Evolutionary conservation across 2,329 filamentous ascomycete species (phyloP), one percentile per base, ranked within the genome.

Genomic region (Ceratocystiopsis minuta): DNA sequence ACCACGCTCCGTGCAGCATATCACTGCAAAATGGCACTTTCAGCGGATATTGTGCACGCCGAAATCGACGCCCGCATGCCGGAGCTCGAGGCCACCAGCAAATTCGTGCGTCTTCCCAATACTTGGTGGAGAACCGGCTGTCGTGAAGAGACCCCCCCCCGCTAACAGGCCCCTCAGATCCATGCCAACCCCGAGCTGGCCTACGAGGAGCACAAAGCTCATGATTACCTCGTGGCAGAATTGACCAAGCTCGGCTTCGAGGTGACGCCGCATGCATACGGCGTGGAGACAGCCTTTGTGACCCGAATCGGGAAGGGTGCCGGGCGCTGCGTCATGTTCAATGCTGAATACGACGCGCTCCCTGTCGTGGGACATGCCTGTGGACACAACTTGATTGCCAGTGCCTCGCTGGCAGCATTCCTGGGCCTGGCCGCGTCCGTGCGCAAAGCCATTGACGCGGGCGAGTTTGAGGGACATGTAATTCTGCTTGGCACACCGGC

Each of bases 241-340:
- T 54, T 72, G 1, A 56, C 63, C 35, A 43, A 50, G 3, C 58
- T 60, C 2, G 68, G 64, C 0, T 66, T 65, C 48, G 41, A 48
- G 0, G 66, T 72, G 6, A 65, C 55, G 3, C 60, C 60, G 2
- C 61, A 68, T 40, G 63, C 67, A 0, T 71, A 70, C 49, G 68
- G 64, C 1, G 47, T 74, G 0, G 54, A 60, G 16, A 74, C 70
- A 0, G 58, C 65, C 0, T 73, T 74, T 44, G 60, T 64, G 44
- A 65, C 45, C 37, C 41, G 46, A n/a, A 47, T 39, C 34, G 49
- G 47, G 6, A 24, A 48, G 43, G 44, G 45, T 35, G 24, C 5
- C 24, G 36, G 47, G 34, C 40, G 42, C 3, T 36, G 51, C 15
- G 38, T 46, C 34, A 20, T 49, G 43, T 40, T 50, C 55, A 51